Percentiles rank a stretch among this genome's conserved stretches.
phyloP scores from a whole-genome alignment of 1,284 basidiomycete genomes.

The Amylostereum areolatum region DNA sequence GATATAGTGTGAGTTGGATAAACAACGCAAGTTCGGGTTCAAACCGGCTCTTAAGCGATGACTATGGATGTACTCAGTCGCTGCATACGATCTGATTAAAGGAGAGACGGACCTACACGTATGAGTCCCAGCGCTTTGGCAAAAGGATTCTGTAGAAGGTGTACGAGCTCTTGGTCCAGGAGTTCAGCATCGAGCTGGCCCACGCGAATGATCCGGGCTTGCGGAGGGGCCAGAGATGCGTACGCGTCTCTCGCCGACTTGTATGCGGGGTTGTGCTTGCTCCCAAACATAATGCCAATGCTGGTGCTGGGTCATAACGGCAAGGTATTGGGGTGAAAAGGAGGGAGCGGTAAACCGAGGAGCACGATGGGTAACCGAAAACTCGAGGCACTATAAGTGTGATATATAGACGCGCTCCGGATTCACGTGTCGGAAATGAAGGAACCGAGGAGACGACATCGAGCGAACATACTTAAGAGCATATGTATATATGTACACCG shows the following conservation, averaged over 20 bases:
- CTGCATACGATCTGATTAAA: neutral
- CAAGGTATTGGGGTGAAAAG: neutral
- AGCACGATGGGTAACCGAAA: no score
- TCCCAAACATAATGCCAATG: conserved; percentile 63
- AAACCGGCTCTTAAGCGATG: conserved; percentile 57
- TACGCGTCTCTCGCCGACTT: conserved; percentile 39
- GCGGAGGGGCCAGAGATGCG: conserved; percentile 21
- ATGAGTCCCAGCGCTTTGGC: conserved; percentile 66
- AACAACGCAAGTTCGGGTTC: conserved; percentile 81
- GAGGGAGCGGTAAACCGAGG: no score
- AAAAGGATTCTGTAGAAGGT: conserved; percentile 82
- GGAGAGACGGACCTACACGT: conserved; percentile 43
- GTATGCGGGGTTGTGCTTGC: conserved; percentile 47
- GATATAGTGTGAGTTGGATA: conserved; percentile 77
- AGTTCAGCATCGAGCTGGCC: conserved; percentile 91
- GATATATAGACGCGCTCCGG: no score
- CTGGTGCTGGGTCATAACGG: conserved; percentile 6
- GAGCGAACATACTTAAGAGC: no score
- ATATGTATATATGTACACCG: no score
- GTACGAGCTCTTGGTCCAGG: conserved; percentile 85
- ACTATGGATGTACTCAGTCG: conserved; percentile 28
- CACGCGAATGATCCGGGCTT: conserved; percentile 66
- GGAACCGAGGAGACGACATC: no score
- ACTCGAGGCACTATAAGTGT: no score
- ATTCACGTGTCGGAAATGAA: no score